Conservation (phyloP, 2,329 filamentous ascomycete genomes). For the Microascus cirrosus region DNA sequence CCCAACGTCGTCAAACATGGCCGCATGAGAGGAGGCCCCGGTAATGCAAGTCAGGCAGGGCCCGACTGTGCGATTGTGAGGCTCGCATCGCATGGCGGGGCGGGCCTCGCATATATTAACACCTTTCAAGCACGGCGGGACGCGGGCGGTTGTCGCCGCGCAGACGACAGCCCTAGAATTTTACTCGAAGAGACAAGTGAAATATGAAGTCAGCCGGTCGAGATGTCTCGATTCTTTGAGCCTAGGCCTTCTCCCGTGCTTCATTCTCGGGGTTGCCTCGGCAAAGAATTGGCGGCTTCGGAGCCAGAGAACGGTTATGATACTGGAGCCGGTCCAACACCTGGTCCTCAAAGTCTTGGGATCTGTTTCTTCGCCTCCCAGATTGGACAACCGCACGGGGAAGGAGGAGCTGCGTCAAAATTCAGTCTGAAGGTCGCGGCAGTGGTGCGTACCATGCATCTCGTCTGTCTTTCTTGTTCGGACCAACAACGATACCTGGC, state of each 20-base stretch:
- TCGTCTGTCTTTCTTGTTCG: no score
- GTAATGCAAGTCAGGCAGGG: not conserved
- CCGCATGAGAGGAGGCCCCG: not conserved
- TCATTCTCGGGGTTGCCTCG: no score
- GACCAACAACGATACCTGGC: no score
- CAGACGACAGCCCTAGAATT: not conserved
- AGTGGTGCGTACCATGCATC: no score
- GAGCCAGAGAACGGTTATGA: no score
- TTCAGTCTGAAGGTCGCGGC: no score
- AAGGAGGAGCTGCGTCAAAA: no score
- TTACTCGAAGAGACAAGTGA: not conserved
- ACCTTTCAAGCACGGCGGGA: not conserved
- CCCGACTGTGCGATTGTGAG: not conserved
- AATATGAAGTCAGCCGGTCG: not conserved
- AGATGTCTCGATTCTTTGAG: not conserved
- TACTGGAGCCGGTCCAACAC: no score
- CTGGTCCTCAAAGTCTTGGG: no score
- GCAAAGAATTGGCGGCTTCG: no score
- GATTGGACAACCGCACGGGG: no score
- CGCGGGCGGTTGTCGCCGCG: not conserved
- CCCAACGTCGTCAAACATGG: not conserved
- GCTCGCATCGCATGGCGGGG: not conserved
- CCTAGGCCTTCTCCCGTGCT: not conserved
- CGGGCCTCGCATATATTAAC: not conserved
- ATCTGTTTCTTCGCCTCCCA: no score